These are phyloP conservation scores for Paraphoma sp. DNA, from an alignment of 2,329 filamentous ascomycete species.

Conservation along the genomic window DNA sequence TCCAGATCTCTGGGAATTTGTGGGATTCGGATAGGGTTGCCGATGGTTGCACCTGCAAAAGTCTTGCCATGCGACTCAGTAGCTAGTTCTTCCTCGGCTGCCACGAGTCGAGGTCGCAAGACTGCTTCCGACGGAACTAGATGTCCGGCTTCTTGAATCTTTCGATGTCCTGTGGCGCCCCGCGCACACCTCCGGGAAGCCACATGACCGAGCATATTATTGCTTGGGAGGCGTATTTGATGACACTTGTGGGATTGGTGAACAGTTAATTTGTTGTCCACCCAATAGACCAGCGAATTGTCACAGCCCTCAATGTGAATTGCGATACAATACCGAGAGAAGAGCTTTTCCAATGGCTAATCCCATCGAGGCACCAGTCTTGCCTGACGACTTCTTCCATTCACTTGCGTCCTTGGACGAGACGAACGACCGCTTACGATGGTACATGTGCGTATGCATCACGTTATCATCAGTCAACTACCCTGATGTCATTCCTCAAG, in stretches of 20 bases:
- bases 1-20: background rate
- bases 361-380: background rate
- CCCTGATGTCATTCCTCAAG: conserved; percentile 3
- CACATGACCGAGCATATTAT: background rate
- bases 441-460: conserved; percentile 4
- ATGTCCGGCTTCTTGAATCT: background rate
- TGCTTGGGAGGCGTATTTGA: background rate
- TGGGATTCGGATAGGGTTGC: background rate
- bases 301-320: background rate
- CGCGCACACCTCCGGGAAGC: background rate
- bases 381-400: conserved; percentile 2
- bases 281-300: background rate
- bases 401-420: background rate
- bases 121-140: background rate
- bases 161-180: background rate
- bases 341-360: background rate
- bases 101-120: background rate
- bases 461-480: conserved; percentile 4
- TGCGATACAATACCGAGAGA: background rate
- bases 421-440: conserved; percentile 1
- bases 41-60: background rate
- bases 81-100: background rate
- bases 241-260: background rate
- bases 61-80: background rate
- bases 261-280: background rate